Conservation (phyloP, 352 stramenopile species). For the Phytophthora meadii region DNA sequence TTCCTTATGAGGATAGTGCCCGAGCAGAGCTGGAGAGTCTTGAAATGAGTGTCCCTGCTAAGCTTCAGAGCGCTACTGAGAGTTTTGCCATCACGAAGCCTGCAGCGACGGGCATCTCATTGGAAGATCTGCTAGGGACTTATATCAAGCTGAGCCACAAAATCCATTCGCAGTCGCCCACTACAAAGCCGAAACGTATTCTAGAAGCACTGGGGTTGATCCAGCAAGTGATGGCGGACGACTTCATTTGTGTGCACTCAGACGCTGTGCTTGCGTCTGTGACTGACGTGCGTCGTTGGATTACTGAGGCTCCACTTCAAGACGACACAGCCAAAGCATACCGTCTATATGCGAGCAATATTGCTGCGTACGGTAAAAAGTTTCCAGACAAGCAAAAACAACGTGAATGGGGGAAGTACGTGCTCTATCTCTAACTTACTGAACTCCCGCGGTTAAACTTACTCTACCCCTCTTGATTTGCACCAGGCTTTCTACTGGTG, state of each 20-base stretch:
- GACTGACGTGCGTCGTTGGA: conserved; percentile 12
- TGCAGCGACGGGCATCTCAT: neutral
- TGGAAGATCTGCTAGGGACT: conserved; percentile 5
- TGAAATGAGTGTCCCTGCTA: conserved; percentile 15
- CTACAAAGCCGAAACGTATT: conserved; percentile 13
- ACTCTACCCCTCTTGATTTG: neutral
- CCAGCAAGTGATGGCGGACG: conserved; percentile 23
- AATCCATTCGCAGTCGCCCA: neutral
- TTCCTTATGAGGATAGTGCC: conserved; percentile 20
- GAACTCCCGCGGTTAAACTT: neutral
- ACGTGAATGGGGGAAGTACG: conserved; percentile 24
- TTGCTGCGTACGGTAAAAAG: conserved; percentile 21
- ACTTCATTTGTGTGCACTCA: conserved; percentile 5
- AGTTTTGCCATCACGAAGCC: neutral
- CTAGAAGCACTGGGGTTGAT: conserved; percentile 19
- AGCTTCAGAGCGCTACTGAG: neutral
- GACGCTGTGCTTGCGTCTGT: conserved; percentile 4
- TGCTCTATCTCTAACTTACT: neutral
- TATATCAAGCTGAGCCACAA: conserved; percentile 9
- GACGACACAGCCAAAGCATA: conserved; percentile 16
- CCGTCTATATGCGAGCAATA: conserved; percentile 6
- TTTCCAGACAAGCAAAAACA: conserved; percentile 2
- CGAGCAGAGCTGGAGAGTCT: conserved; percentile 35
- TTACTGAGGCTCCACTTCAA: conserved; percentile 6
- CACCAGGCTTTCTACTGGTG: conserved; percentile 12